These are phyloP conservation scores for Camellia lanceoleosa DNA, from an alignment of 148 eudicot species.

Conservation along the genomic window DNA sequence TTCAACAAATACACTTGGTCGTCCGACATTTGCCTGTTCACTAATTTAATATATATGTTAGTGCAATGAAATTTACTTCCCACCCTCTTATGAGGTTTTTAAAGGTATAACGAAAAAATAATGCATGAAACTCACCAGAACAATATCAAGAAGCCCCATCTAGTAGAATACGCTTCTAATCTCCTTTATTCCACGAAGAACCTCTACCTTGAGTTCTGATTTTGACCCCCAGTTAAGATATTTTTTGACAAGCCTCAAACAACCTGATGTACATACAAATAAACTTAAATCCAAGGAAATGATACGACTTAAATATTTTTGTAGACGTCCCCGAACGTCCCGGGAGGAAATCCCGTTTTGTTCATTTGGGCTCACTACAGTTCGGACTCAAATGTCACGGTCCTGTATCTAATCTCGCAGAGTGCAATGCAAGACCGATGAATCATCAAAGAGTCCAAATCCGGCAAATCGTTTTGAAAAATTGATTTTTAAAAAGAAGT, in stretches of 20 bases:
- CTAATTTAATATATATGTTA: too few species aligned
- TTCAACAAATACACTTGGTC: too few species aligned
- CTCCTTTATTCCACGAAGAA: conserved; percentile 85
- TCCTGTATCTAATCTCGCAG: not conserved
- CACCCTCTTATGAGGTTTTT: not conserved
- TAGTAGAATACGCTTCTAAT: conserved; percentile 84
- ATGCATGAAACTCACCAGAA: conserved; percentile 54
- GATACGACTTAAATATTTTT: not conserved
- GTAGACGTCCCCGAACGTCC: too few species aligned
- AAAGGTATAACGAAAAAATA: not conserved
- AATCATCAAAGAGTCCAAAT: too few species aligned
- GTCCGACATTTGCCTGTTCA: too few species aligned
- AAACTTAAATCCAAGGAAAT: conserved; percentile 8
- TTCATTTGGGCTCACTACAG: too few species aligned
- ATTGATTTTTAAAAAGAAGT: too few species aligned
- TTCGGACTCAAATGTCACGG: too few species aligned
- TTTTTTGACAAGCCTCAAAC: conserved; percentile 73
- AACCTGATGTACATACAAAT: conserved; percentile 47
- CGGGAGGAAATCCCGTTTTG: too few species aligned
- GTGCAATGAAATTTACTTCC: too few species aligned
- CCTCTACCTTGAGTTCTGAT: conserved; percentile 86
- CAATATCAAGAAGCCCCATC: conserved; percentile 97
- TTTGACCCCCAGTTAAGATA: conserved; percentile 91
- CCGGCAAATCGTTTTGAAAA: too few species aligned
- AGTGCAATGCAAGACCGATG: conserved; percentile 40